These are phyloP conservation scores for Tieghemiomyces parasiticus DNA, from an alignment of 192 early-diverging fungal species.

Conservation along the genomic window DNA sequence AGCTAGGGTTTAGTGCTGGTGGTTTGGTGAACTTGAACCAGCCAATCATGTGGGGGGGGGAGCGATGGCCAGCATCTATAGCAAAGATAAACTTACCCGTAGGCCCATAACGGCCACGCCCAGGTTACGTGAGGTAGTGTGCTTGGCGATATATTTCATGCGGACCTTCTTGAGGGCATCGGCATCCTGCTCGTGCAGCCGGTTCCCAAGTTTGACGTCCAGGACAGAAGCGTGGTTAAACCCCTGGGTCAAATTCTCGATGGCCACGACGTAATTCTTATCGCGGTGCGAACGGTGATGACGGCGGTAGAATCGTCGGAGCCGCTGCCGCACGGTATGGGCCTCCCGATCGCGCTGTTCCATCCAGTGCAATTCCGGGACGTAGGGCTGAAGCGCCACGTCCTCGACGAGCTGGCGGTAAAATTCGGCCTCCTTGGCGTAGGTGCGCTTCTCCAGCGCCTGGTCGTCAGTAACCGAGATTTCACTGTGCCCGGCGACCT, in stretches of 20 bases:
- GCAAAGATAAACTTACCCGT: no score
- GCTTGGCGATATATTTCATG: slow-evolving; percentile 46
- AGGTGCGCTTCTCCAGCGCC: background rate
- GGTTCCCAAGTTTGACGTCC: slow-evolving; percentile 78
- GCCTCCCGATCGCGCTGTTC: no score
- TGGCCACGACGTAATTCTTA: background rate
- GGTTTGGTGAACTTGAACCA: no score
- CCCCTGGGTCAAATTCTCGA: slow-evolving; percentile 57
- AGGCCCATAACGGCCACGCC: slow-evolving; percentile 63
- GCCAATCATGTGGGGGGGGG: no score
- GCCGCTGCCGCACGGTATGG: no score
- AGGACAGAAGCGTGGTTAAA: slow-evolving; percentile 60
- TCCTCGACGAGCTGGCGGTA: background rate
- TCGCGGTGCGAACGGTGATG: background rate
- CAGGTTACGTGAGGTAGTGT: slow-evolving; percentile 44
- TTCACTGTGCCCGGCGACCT: background rate
- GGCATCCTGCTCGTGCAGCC: slow-evolving; percentile 60
- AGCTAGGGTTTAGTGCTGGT: no score
- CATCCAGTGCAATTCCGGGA: no score
- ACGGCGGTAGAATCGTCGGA: no score
- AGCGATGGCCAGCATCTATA: no score
- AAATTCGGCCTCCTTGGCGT: background rate
- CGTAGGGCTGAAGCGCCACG: background rate
- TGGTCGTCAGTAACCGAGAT: background rate
- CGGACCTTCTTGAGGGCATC: slow-evolving; percentile 45